Percentiles rank a stretch among this genome's conserved stretches.
Evolutionary conservation across 2,329 filamentous ascomycete species (phyloP).

Genomic region (Incumbomyces lentus): DNA sequence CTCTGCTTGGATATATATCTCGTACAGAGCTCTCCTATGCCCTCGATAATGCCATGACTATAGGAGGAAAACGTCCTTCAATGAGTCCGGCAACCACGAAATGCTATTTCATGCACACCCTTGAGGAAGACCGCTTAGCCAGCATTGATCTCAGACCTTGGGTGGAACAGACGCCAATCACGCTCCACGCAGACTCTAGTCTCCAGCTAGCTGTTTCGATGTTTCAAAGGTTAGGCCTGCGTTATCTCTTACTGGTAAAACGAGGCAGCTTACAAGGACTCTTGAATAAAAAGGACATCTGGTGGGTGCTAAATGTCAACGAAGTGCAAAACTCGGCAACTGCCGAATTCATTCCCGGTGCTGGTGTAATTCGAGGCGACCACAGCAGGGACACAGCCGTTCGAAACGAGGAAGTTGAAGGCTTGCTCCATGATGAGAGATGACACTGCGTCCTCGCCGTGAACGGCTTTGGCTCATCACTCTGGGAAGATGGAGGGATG

Average conservation of each 20-base stretch:
- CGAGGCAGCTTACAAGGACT: constrained; percentile 72
- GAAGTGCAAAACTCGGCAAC: constrained; percentile 36
- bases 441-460: not conserved
- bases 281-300: constrained; percentile 94
- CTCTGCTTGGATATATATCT: constrained; percentile 87
- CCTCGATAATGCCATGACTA: constrained; percentile 46
- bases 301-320: constrained; percentile 77
- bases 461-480: too few species aligned
- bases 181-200: constrained; percentile 63
- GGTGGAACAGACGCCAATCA: constrained; percentile 99
- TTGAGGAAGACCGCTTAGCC: constrained; percentile 63
- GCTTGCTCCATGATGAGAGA: constrained; percentile 13
- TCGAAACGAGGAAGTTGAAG: constrained; percentile 13
- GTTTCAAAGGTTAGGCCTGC: constrained; percentile 86
- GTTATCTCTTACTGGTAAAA: constrained; percentile 82
- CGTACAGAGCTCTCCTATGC: constrained; percentile 81
- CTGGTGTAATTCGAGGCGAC: constrained; percentile 13
- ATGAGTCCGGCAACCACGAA: constrained; percentile 55
- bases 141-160: constrained; percentile 85
- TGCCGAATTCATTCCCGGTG: constrained; percentile 20
- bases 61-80: not conserved
- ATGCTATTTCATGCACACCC: constrained; percentile 74
- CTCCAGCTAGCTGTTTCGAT: constrained; percentile 82
- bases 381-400: constrained; percentile 3
- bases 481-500: too few species aligned